Conservation (phyloP, 2,329 filamentous ascomycete genomes). For the Aspergillus luchuensis region DNA sequence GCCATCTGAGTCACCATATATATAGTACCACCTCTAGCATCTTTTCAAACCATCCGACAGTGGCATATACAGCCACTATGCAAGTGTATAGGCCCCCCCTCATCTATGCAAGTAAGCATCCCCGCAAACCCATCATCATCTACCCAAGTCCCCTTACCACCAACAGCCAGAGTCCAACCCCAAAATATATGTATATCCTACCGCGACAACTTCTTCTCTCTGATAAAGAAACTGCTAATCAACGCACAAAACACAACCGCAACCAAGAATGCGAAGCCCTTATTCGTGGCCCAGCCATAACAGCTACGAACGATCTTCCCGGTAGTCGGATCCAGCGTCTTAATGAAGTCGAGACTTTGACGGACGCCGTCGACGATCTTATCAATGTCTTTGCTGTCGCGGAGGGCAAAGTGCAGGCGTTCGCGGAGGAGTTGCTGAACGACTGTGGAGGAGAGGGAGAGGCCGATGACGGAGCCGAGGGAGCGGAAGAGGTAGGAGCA, state of each 20-base stretch:
- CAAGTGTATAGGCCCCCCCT: too few relatives aligned
- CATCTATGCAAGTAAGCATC: too few relatives aligned
- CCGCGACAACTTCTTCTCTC: slow-evolving; percentile 56
- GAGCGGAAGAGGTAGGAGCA: slow-evolving; percentile 81
- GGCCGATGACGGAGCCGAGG: slow-evolving; percentile 65
- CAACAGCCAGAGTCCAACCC: neutral
- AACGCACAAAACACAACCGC: slow-evolving; percentile 53
- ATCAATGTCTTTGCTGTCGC: slow-evolving; percentile 60
- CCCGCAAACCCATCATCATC: neutral
- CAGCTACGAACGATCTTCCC: slow-evolving; percentile 64
- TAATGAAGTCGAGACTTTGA: slow-evolving; percentile 70
- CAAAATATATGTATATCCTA: too few relatives aligned
- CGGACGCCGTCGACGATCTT: slow-evolving; percentile 70
- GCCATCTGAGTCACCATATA: too few relatives aligned
- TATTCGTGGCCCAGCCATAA: slow-evolving; percentile 62
- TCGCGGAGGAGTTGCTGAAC: slow-evolving; percentile 68
- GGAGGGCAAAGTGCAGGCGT: slow-evolving; percentile 57
- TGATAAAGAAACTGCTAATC: slow-evolving; percentile 54
- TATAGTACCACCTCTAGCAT: too few relatives aligned
- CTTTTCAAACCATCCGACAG: too few relatives aligned
- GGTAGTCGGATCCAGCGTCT: slow-evolving; percentile 61
- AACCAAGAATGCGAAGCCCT: slow-evolving; percentile 55
- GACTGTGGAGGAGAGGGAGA: slow-evolving; percentile 70
- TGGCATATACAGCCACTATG: too few relatives aligned
- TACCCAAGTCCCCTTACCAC: neutral